Evolutionary conservation across 2,329 filamentous ascomycete species (phyloP), one percentile per base, ranked within the genome.

Genomic region (Aspergillus sp.): DNA sequence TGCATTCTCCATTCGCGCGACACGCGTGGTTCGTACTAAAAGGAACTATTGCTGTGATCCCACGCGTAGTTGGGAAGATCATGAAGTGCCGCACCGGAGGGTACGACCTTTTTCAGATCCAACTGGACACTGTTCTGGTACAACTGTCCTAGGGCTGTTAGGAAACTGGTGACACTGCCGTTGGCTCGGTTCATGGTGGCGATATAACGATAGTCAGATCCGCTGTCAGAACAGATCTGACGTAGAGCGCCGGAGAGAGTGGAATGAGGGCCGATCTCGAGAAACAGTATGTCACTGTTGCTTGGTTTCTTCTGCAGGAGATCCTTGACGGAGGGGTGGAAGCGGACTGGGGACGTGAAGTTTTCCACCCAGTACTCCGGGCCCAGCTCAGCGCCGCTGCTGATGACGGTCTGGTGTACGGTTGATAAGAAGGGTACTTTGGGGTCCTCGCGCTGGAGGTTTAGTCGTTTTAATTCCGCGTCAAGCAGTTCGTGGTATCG

Each of bases 251-350:
- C 64, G 5, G 51, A 49, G 2, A 72, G 57, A 2, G 66, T 59
- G 28, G 60, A 56, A 42, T 71, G 68, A 3, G 68, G 65, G 1
- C 68, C 66, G 42, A 65, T 43, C 45, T 67, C 61, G 10, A 39
- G 7, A 3, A 63, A 46, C 0, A 60, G 39, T n/a, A 57, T 51
- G 36, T 46, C 51, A 3, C 44, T 32, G 4, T 26, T 8, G 7
- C 9, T 38, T 6, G 30, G 29, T 30, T 47, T 45, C 19, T 2
- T 19, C 19, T 19, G 19, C 5, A 59, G 39, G 43, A 47, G 4
- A 3, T 41, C 41, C 1, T 32, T 32, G 4, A 60, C 32, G 1
- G 56, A 53, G 0, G 50, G 42, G 1, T 29, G 6, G 39, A 60
- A 60, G 2, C 46, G 47, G 0, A 60, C 57, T 1, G 52, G 56